Percentiles rank a stretch among this genome's conserved stretches.
These are phyloP conservation scores for Meira nashicola DNA, from an alignment of 1,284 basidiomycete species.

Conservation along the genomic window DNA sequence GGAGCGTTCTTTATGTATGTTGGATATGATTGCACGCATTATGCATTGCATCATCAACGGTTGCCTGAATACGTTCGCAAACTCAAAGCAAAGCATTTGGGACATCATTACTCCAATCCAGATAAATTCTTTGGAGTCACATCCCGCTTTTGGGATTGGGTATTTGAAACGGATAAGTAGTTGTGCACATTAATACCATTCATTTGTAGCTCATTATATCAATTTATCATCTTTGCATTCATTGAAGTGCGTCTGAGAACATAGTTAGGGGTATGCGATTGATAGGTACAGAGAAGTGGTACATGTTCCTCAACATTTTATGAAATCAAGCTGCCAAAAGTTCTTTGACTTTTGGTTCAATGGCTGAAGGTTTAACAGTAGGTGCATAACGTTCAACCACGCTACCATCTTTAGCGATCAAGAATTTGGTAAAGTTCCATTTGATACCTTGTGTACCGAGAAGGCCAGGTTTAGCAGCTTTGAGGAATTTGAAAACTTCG, in stretches of 20 bases:
- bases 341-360: constrained; percentile 66
- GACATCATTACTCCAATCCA: constrained; percentile 85
- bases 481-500: constrained; percentile 79
- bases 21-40: constrained; percentile 54
- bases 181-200: neutral
- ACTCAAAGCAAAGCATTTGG: constrained; percentile 96
- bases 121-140: constrained; percentile 97
- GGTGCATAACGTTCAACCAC: constrained; percentile 74
- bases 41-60: constrained; percentile 51
- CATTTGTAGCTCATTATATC: too few relatives aligned
- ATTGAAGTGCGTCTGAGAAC: too few relatives aligned
- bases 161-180: constrained; percentile 70
- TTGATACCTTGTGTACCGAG: constrained; percentile 72
- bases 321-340: constrained; percentile 22
- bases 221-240: too few relatives aligned
- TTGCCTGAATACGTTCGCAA: constrained; percentile 81
- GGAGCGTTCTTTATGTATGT: constrained; percentile 89
- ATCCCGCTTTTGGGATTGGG: constrained; percentile 89
- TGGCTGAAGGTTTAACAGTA: constrained; percentile 67
- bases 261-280: too few relatives aligned
- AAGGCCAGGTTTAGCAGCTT: constrained; percentile 69
- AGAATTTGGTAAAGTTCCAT: constrained; percentile 56
- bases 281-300: too few relatives aligned
- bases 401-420: constrained; percentile 60
- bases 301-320: neutral